Evolutionary conservation across 495 filamentous ascomycete species (phyloP).

Genomic region (Neurospora sp.): DNA sequence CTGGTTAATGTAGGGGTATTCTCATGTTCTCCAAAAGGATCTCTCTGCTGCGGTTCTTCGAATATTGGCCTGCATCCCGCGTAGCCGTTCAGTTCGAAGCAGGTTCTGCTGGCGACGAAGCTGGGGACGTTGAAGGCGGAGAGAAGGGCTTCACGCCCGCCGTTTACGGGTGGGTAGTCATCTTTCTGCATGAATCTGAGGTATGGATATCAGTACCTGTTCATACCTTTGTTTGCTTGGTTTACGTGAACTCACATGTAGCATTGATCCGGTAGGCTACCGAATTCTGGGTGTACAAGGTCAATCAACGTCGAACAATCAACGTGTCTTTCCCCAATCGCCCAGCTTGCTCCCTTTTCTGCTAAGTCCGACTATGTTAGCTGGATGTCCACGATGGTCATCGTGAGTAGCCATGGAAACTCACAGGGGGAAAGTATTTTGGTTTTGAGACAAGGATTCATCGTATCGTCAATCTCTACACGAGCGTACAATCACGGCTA

Average conservation of each 20-base stretch:
- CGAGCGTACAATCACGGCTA: not conserved
- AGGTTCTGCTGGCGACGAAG: constrained; percentile 13
- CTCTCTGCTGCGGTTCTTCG: not conserved
- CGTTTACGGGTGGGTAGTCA: constrained; percentile 5
- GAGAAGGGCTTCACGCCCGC: constrained; percentile 7
- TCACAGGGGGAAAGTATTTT: not conserved
- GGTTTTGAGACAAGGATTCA: not conserved
- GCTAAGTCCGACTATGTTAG: not conserved
- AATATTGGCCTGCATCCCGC: constrained; percentile 9
- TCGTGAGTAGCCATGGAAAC: not conserved
- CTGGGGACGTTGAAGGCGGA: constrained; percentile 13
- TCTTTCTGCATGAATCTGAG: constrained; percentile 8
- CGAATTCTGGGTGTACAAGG: not conserved
- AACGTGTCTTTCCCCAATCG: not conserved
- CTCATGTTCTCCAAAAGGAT: constrained; percentile 2
- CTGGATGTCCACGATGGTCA: not conserved
- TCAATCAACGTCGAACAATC: not conserved
- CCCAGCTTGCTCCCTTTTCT: not conserved
- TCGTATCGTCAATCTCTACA: not conserved
- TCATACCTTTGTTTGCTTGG: too few relatives aligned
- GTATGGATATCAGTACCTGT: not conserved
- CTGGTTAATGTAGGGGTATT: not conserved
- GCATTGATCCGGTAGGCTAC: constrained; percentile 6
- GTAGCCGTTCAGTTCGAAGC: constrained; percentile 18
- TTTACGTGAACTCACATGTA: constrained; percentile 6